Conservation (phyloP, 208 protist species). For the Phytomonas sp. region DNA sequence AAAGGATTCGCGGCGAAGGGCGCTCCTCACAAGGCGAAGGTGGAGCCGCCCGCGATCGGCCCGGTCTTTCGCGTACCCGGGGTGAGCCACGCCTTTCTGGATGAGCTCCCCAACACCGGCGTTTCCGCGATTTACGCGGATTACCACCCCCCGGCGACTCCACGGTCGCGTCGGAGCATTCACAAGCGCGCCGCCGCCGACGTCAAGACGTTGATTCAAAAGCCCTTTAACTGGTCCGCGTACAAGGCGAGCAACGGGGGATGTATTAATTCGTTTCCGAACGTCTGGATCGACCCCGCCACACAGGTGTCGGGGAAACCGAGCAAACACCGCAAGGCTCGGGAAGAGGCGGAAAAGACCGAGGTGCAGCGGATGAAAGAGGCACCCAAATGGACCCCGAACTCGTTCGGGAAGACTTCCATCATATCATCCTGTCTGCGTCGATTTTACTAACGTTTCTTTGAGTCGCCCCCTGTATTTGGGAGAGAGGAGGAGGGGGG, state of each 20-base stretch:
- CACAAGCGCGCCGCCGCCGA: conserved; percentile 19
- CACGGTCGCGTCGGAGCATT: conserved; percentile 18
- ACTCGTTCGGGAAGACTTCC: conserved; percentile 65
- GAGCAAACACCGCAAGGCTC: conserved; percentile 10
- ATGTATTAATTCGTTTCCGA: conserved; percentile 66
- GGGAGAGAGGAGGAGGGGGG: not conserved
- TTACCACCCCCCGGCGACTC: conserved; percentile 26
- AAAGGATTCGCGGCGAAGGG: conserved; percentile 5
- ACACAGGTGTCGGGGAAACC: conserved; percentile 15
- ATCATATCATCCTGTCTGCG: conserved; percentile 72
- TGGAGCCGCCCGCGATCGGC: conserved; percentile 20
- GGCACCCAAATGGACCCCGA: conserved; percentile 47
- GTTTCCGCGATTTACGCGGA: conserved; percentile 57
- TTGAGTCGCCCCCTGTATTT: not conserved
- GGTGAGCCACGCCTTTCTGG: conserved; percentile 52
- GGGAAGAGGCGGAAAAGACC: conserved; percentile 19
- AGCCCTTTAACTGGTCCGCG: conserved; percentile 34
- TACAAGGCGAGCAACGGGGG: conserved; percentile 34
- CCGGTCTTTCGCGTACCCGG: conserved; percentile 40
- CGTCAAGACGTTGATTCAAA: conserved; percentile 13
- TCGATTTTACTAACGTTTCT: conserved; percentile 53
- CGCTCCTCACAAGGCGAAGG: conserved; percentile 9
- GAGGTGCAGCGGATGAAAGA: conserved; percentile 9
- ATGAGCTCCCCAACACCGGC: conserved; percentile 67
- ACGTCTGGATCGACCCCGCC: conserved; percentile 49